Percentiles rank a stretch among this genome's conserved stretches.
These are phyloP conservation scores for Crithidia acanthocephali DNA, from an alignment of 208 protist species.

Conservation along the genomic window DNA sequence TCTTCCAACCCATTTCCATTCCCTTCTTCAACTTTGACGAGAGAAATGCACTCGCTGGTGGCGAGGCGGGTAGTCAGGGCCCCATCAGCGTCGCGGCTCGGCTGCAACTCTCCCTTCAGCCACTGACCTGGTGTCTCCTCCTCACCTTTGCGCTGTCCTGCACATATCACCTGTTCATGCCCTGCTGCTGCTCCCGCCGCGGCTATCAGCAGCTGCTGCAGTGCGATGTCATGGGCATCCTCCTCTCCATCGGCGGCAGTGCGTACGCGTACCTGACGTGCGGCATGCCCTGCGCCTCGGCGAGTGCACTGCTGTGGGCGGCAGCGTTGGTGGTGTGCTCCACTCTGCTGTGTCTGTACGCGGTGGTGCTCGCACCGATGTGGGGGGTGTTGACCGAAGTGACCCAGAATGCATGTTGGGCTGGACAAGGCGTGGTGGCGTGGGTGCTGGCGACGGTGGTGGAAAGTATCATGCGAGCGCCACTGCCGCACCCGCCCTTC, in stretches of 20 bases:
- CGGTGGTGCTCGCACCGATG: constrained; percentile 38
- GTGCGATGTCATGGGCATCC: constrained; percentile 59
- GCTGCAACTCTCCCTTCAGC: constrained; percentile 22
- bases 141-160: constrained; percentile 60
- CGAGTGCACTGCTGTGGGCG: background rate
- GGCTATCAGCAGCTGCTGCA: constrained; percentile 60
- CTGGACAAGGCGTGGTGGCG: constrained; percentile 8
- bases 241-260: constrained; percentile 52
- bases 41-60: background rate
- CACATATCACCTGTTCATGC: constrained; percentile 71
- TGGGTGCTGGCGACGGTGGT: constrained; percentile 1
- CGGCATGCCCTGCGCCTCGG: constrained; percentile 42
- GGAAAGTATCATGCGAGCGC: constrained; percentile 13
- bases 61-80: background rate
- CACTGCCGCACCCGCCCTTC: background rate
- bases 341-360: constrained; percentile 36
- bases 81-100: constrained; percentile 16
- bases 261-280: constrained; percentile 47
- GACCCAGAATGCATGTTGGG: background rate
- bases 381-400: constrained; percentile 9
- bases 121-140: constrained; percentile 28
- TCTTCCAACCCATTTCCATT: background rate
- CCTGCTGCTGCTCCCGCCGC: constrained; percentile 39
- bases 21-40: background rate
- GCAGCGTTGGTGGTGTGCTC: constrained; percentile 17